phyloP scores from a whole-genome alignment of 176 grass and related monocot genomes.

The Aegilops sharonensis region DNA sequence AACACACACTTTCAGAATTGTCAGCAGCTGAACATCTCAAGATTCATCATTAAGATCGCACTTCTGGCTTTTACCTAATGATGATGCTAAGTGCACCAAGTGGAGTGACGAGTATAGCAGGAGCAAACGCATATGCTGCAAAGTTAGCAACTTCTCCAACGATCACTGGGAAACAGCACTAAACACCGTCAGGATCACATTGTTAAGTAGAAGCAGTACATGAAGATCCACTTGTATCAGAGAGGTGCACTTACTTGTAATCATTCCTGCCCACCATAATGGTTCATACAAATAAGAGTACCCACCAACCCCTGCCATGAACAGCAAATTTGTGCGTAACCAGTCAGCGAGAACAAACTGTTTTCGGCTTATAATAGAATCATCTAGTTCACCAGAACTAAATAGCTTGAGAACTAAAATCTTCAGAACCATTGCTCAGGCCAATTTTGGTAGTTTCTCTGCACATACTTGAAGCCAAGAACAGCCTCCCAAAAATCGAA shows the following conservation, averaged over 20 bases:
- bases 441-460: not conserved
- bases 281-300: constrained; percentile 98
- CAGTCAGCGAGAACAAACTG: not conserved
- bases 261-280: constrained; percentile 97
- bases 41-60: not conserved
- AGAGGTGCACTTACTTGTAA: constrained; percentile 67
- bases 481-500: not conserved
- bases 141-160: constrained; percentile 98
- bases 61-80: constrained; percentile 54
- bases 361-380: not conserved
- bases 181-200: constrained; percentile 29
- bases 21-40: constrained; percentile 4
- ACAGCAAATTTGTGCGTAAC: constrained; percentile 12
- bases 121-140: constrained; percentile 97
- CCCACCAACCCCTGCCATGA: constrained; percentile 73
- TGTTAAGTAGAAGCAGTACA: constrained; percentile 1
- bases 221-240: constrained; percentile 15
- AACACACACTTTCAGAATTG: not conserved
- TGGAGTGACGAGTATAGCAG: constrained; percentile 94
- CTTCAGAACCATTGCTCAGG: not conserved
- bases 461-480: constrained; percentile 7
- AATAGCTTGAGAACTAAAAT: not conserved
- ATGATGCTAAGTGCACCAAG: constrained; percentile 98
- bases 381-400: not conserved
- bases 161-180: constrained; percentile 65